Percentiles rank a stretch among this genome's conserved stretches.
phyloP scores from a whole-genome alignment of 495 filamentous ascomycete species.

The Jackrogersella minutella region DNA sequence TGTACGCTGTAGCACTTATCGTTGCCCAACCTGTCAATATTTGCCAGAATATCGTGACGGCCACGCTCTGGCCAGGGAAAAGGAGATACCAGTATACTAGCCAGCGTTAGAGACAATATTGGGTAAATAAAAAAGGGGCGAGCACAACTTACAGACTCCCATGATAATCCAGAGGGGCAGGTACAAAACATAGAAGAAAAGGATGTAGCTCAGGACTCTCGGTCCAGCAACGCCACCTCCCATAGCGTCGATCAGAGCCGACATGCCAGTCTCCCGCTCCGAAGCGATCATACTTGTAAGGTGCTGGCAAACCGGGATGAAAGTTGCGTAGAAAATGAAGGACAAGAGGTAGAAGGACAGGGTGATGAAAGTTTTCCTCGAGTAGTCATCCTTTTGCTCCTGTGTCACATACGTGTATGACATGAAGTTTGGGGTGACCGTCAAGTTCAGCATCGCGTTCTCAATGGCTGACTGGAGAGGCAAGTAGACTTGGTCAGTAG shows the following conservation, averaged over 20 bases:
- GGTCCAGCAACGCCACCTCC: constrained; percentile 57
- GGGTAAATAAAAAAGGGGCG: constrained; percentile 41
- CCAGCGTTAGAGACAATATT: constrained; percentile 61
- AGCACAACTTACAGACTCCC: constrained; percentile 29
- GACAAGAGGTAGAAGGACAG: constrained; percentile 64
- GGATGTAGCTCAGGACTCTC: constrained; percentile 47
- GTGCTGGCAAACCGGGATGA: constrained; percentile 70
- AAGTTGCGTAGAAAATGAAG: constrained; percentile 68
- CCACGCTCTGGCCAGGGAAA: constrained; percentile 61
- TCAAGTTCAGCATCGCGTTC: constrained; percentile 65
- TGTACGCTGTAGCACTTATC: constrained; percentile 66
- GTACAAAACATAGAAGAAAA: constrained; percentile 35
- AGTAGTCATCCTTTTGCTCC: constrained; percentile 63
- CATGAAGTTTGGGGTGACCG: constrained; percentile 61
- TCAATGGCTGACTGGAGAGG: constrained; percentile 75
- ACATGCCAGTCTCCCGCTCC: constrained; percentile 73
- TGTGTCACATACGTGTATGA: constrained; percentile 67
- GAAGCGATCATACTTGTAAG: constrained; percentile 68
- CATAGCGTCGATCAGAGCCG: constrained; percentile 74
- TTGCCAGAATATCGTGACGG: constrained; percentile 62
- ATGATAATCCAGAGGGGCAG: constrained; percentile 38
- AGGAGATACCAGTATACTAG: constrained; percentile 52
- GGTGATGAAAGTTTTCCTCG: constrained; percentile 64
- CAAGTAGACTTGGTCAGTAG: constrained; percentile 69
- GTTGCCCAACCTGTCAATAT: constrained; percentile 65